Percentiles rank a stretch among this genome's conserved stretches.
These are phyloP conservation scores for Botrytis galanthina DNA, from an alignment of 2,329 filamentous ascomycete genomes.

Conservation along the genomic window DNA sequence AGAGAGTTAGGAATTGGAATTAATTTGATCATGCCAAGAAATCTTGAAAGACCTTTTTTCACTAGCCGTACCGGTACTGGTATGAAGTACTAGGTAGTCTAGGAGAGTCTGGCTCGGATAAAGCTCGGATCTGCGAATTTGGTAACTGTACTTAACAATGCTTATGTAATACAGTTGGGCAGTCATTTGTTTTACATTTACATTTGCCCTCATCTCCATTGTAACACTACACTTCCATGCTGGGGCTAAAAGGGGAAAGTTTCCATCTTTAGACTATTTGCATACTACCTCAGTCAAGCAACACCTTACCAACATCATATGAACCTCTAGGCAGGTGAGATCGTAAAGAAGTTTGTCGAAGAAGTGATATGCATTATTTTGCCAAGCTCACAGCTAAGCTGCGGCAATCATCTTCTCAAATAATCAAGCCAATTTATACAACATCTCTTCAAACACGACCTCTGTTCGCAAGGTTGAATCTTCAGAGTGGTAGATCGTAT, in stretches of 20 bases:
- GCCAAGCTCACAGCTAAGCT: not conserved
- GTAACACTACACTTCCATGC: not conserved
- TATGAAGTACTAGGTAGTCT: not conserved
- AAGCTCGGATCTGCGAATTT: not conserved
- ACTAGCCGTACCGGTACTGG: not conserved
- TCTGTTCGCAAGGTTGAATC: not conserved
- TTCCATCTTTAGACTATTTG: not conserved
- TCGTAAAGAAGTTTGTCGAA: not conserved
- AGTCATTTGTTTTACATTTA: not conserved
- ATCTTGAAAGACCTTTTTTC: conserved; percentile 5
- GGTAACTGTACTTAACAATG: not conserved
- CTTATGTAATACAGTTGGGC: not conserved
- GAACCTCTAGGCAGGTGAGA: conserved; percentile 10
- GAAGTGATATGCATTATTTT: conserved; percentile 3
- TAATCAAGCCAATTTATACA: conserved; percentile 21
- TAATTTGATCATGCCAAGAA: conserved; percentile 13
- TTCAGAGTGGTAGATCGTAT: conserved; percentile 26
- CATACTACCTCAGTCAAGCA: not conserved
- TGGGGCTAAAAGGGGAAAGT: not conserved
- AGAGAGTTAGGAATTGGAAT: conserved; percentile 6
- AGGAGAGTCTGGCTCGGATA: not conserved
- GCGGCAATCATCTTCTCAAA: conserved; percentile 19
- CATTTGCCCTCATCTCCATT: not conserved
- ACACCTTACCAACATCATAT: not conserved
- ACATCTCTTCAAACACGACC: conserved; percentile 10